Evolutionary conservation across 2,329 filamentous ascomycete genomes (phyloP), one percentile per base, ranked within the genome.

Genomic region (Pestalotiopsis sp.): DNA sequence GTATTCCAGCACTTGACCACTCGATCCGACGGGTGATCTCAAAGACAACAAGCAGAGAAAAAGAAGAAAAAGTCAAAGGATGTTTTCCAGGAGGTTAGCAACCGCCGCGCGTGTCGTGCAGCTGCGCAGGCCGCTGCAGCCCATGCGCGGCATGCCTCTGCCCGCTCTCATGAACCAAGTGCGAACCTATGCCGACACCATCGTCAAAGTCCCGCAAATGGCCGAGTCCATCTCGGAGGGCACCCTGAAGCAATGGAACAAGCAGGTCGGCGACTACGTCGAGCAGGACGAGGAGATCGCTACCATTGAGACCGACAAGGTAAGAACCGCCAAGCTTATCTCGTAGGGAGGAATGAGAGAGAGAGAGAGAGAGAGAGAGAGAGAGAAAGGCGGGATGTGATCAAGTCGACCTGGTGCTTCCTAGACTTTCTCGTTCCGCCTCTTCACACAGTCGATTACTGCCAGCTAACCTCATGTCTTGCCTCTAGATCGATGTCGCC

Each of bases 231-330:
- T 99, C 81, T 97, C 94, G 59, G 96, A 99, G 83, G 96, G 96
- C 70, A 99, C 96, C 25, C 82, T 99, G 78, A 98, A 97, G 84
- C 94, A 97, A 79, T 98, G 95, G 86, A 92, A 90, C 77, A 98
- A 98, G 81, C 81, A 95, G 83, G 86, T 98, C 75, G 96, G 96
- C 77, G 96, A 99, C 80, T 95, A 90, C 76, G 95, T 99, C 66
- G 94, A 97, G 84, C 91, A 92, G 77, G 96, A 99, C 78, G 96
- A 98, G 83, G 96, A 99, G 81, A 95, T 99, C 80, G 96, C 96
- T 40, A 98, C 95, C 64, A 99, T 99, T 78, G 96, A 99, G 84
- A 99, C 96, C 14, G 96, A 99, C 88, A 99, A 99, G 91, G 93
- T 94, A 84, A 71, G 80, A 68, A 25, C 25, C 58, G 27, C 9